Evolutionary conservation across 2,329 filamentous ascomycete species (phyloP).

Genomic region (Alternaria sp.): DNA sequence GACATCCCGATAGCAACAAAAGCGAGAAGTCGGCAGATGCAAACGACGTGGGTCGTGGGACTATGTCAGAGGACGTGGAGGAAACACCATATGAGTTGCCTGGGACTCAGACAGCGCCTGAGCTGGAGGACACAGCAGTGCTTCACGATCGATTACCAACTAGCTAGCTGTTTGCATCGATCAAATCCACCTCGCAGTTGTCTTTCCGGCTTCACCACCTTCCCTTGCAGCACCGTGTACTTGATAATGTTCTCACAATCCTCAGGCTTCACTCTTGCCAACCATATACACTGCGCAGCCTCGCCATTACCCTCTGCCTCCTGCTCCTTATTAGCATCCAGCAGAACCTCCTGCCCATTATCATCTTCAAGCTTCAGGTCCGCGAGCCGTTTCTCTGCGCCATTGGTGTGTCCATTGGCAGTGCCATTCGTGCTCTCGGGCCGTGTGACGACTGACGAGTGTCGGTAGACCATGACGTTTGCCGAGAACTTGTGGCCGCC

Average conservation of each 20-base stretch:
- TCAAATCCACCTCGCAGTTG: conserved; percentile 94
- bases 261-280: conserved; percentile 81
- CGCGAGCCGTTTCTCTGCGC: conserved; percentile 43
- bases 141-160: conserved; percentile 68
- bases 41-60: background rate
- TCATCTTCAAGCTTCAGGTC: conserved; percentile 49
- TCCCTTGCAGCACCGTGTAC: conserved; percentile 90
- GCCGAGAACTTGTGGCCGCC: conserved; percentile 96
- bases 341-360: conserved; percentile 43
- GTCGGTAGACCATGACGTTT: conserved; percentile 90
- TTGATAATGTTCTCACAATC: conserved; percentile 91
- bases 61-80: background rate
- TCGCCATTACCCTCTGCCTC: conserved; percentile 46
- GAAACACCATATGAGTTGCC: background rate
- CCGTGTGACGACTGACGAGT: conserved; percentile 43
- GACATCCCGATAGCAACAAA: background rate
- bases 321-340: conserved; percentile 44
- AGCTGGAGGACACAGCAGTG: background rate
- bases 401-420: conserved; percentile 26
- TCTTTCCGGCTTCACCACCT: conserved; percentile 85
- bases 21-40: background rate
- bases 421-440: conserved; percentile 20
- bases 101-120: background rate
- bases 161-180: conserved; percentile 76
- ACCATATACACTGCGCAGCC: conserved; percentile 90